Conservation (phyloP, 75 land plant species). For the Picea sitchensis region DNA sequence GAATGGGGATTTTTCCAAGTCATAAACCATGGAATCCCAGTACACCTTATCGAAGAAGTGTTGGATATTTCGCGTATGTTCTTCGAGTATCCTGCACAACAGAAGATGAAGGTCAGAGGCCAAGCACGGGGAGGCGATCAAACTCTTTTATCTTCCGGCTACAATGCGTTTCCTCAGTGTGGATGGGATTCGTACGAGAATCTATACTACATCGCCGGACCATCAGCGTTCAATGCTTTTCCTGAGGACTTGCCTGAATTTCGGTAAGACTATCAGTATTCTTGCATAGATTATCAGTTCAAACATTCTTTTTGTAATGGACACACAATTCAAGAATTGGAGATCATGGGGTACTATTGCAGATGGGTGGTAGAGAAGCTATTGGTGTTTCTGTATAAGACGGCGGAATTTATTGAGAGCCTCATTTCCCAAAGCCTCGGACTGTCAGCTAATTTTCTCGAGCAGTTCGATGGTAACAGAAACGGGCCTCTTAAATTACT, state of each 20-base stretch:
- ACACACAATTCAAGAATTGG: no score
- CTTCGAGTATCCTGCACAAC: slow-evolving; percentile 37
- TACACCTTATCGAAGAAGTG: slow-evolving; percentile 25
- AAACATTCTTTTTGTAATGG: no score
- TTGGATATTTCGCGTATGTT: slow-evolving; percentile 35
- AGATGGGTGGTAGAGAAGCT: slow-evolving; percentile 8
- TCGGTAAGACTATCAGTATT: background rate
- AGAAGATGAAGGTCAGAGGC: slow-evolving; percentile 34
- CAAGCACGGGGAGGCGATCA: slow-evolving; percentile 9
- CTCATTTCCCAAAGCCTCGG: slow-evolving; percentile 24
- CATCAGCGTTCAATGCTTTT: background rate
- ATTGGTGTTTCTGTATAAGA: background rate
- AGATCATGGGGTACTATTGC: background rate
- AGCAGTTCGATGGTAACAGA: slow-evolving; percentile 16
- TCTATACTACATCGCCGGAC: background rate
- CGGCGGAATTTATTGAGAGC: slow-evolving; percentile 16
- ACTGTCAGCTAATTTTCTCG: slow-evolving; percentile 13
- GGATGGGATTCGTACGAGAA: slow-evolving; percentile 2
- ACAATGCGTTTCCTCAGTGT: slow-evolving; percentile 26
- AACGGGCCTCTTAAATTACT: slow-evolving; percentile 16
- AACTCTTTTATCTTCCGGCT: slow-evolving; percentile 30
- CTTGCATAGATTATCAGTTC: no score
- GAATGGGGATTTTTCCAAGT: slow-evolving; percentile 72
- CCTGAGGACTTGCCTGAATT: slow-evolving; percentile 23
- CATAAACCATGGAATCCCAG: slow-evolving; percentile 58